These are phyloP conservation scores for Symbiodinium pilosum DNA, from an alignment of 73 alveolate genomes.

Conservation along the genomic window DNA sequence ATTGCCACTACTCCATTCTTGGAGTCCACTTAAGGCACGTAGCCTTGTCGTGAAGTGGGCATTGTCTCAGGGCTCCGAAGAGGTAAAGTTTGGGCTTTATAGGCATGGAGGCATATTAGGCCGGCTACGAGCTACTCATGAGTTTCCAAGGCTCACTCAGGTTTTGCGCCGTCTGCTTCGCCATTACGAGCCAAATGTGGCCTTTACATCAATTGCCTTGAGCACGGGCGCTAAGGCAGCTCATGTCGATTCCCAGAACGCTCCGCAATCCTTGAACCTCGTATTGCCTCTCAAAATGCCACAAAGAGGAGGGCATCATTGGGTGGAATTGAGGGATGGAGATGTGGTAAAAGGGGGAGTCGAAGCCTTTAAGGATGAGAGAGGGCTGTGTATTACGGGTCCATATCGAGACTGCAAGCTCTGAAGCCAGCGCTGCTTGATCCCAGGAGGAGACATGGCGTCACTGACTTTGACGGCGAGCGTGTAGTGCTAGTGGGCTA, in stretches of 20 bases:
- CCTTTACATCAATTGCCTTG: background rate
- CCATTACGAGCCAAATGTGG: background rate
- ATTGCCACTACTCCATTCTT: background rate
- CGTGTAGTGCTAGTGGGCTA: background rate
- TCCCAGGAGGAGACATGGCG: conserved; percentile 5
- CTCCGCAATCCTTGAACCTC: background rate
- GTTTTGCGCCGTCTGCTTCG: background rate
- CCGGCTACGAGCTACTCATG: background rate
- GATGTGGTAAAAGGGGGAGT: background rate
- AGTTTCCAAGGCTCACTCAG: background rate
- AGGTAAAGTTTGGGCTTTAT: background rate
- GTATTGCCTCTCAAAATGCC: background rate
- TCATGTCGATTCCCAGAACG: background rate
- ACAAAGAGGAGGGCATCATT: background rate
- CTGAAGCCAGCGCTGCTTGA: background rate
- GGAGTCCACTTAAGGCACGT: background rate
- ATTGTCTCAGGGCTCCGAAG: background rate
- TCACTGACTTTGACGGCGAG: background rate
- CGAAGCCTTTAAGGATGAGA: background rate
- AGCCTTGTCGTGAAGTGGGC: background rate
- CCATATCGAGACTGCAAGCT: background rate
- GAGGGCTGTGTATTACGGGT: background rate
- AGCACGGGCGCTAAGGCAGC: background rate
- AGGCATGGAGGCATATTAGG: background rate
- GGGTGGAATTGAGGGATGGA: background rate